These are phyloP conservation scores for Tuber brumale DNA, from an alignment of 495 filamentous ascomycete species.

Conservation along the genomic window DNA sequence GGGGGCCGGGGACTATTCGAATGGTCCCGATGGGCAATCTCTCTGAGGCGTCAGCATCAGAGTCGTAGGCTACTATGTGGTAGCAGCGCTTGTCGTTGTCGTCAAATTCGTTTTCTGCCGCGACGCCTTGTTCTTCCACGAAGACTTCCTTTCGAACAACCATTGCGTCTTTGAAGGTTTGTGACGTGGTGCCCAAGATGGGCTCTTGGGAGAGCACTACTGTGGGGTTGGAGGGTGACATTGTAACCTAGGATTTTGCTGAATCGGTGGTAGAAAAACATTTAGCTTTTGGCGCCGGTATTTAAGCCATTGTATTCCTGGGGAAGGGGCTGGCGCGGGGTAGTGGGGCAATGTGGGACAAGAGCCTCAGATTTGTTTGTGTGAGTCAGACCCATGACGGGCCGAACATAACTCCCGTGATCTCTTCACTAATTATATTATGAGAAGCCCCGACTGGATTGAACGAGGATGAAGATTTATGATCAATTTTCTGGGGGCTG, in stretches of 20 bases:
- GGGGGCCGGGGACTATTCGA: slow-evolving; percentile 70
- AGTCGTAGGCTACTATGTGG: slow-evolving; percentile 76
- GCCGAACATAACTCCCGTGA: not conserved
- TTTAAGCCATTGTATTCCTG: not conserved
- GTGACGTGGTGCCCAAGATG: slow-evolving; percentile 47
- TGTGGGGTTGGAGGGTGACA: slow-evolving; percentile 35
- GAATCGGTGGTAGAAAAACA: not conserved
- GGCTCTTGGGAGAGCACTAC: slow-evolving; percentile 43
- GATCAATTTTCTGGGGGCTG: not conserved
- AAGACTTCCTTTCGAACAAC: slow-evolving; percentile 69
- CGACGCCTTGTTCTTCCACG: slow-evolving; percentile 64
- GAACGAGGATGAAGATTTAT: not conserved
- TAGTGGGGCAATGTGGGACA: not conserved
- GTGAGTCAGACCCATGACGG: not conserved
- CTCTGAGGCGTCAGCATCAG: slow-evolving; percentile 40
- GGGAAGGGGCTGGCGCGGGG: not conserved
- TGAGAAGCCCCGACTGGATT: not conserved
- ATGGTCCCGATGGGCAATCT: slow-evolving; percentile 61
- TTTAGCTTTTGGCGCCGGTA: not conserved
- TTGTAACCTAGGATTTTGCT: slow-evolving; percentile 8
- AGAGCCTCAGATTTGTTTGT: not conserved
- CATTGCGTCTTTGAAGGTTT: slow-evolving; percentile 69
- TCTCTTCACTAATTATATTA: not conserved
- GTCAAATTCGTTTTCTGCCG: slow-evolving; percentile 67
- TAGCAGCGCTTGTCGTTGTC: slow-evolving; percentile 66